Percentiles rank a stretch among this genome's conserved stretches.
Evolutionary conservation across 75 land plant genomes (phyloP).

Genomic region (Adiantum capillusveneris): DNA sequence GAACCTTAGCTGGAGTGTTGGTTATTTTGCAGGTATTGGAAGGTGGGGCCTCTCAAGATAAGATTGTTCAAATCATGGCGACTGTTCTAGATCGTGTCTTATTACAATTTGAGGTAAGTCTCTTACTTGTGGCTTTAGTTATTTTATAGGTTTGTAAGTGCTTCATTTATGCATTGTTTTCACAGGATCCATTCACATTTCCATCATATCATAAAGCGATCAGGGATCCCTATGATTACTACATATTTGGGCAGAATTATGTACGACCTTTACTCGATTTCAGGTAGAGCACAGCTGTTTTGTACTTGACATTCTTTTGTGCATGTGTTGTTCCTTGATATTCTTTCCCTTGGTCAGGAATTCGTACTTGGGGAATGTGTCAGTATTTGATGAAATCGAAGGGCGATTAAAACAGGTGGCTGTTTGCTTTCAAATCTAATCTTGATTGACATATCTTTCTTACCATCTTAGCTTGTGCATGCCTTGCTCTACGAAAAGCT

Average conservation of each 20-base stretch:
- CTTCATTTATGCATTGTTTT: neutral
- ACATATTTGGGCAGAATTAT: conserved; percentile 92
- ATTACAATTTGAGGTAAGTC: conserved; percentile 71
- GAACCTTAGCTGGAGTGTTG: too few species aligned
- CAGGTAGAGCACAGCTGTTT: conserved; percentile 37
- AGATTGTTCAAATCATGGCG: conserved; percentile 65
- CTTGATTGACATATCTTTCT: too few species aligned
- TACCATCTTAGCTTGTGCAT: too few species aligned
- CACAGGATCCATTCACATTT: conserved; percentile 84
- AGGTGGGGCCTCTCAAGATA: conserved; percentile 60
- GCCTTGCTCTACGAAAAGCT: too few species aligned
- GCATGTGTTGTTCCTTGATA: too few species aligned
- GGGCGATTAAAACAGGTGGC: conserved; percentile 63
- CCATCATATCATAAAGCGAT: conserved; percentile 61
- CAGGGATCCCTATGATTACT: conserved; percentile 93
- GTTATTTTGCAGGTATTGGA: conserved; percentile 44
- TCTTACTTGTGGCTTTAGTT: conserved; percentile 3
- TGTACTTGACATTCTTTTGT: too few species aligned
- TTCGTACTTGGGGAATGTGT: conserved; percentile 79
- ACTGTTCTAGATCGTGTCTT: conserved; percentile 73
- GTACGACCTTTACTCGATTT: conserved; percentile 84
- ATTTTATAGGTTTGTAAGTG: neutral
- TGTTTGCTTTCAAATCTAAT: conserved; percentile 3
- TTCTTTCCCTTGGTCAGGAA: conserved; percentile 30
- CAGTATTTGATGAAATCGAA: conserved; percentile 62